These are phyloP conservation scores for Chloranthus sessilifolius DNA, from an alignment of 164 flowering plant species.

Conservation along the genomic window DNA sequence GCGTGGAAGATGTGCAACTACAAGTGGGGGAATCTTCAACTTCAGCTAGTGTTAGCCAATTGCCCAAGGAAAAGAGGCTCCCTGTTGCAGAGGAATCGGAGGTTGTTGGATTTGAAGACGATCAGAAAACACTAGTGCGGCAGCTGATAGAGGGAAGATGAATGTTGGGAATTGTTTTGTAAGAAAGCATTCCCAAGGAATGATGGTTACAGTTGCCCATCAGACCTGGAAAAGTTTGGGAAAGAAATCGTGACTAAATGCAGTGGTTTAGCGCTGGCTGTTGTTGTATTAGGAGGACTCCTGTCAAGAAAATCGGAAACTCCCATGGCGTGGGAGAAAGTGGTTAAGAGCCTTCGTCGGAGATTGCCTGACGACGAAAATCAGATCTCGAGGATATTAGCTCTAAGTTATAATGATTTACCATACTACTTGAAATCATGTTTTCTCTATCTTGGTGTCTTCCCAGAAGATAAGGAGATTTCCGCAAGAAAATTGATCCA, in stretches of 20 bases:
- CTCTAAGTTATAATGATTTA: conserved; percentile 10
- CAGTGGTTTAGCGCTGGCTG: conserved; percentile 19
- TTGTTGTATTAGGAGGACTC: conserved; percentile 13
- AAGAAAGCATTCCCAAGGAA: conserved; percentile 3
- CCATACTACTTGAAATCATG: conserved; percentile 13
- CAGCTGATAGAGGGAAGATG: too few species aligned
- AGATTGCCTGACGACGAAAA: not conserved
- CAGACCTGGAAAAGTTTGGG: not conserved
- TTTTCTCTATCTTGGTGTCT: conserved; percentile 15
- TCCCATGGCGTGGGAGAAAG: conserved; percentile 9
- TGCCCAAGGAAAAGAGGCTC: too few species aligned
- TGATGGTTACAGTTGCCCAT: not conserved
- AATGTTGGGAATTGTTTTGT: conserved; percentile 7
- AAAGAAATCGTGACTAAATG: conserved; percentile 7
- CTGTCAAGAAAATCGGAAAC: conserved; percentile 1
- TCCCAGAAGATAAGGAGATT: conserved; percentile 14
- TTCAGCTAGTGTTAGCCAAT: too few species aligned
- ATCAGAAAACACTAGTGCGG: too few species aligned
- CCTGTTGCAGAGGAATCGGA: too few species aligned
- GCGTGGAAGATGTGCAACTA: too few species aligned
- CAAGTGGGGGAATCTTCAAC: too few species aligned
- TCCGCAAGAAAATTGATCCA: conserved; percentile 5
- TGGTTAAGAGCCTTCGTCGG: conserved; percentile 10
- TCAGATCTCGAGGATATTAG: not conserved
- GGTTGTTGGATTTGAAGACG: too few species aligned